Base-by-base conservation (phyloP, 2,329 filamentous ascomycete species). In the Emergomyces pasteurianus region DNA sequence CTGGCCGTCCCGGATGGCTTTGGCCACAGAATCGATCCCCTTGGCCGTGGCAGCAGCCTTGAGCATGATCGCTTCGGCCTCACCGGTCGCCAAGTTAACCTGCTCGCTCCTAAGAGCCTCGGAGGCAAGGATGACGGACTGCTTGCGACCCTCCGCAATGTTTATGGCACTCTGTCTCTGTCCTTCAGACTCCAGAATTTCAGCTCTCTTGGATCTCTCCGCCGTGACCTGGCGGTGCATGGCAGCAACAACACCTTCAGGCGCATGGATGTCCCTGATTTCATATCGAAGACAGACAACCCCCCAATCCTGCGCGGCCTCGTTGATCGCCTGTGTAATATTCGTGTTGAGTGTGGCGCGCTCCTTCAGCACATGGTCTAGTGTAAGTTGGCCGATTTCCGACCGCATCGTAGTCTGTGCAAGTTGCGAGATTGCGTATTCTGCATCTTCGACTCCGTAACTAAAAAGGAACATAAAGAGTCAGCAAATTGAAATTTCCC, bases 201-300 rank as follows among this genome's bases (percentile, higher is more conserved):
- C 94, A 61, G 94, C 94, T 65, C 94, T 88, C 83, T 99, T 99
- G 70, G 89, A 95, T 49, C 94, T 88, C 79, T 99, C 94, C 21
- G 94, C 94, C 0, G 94, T 97, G 58, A 99, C 94, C 74, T 97
- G 92, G 65, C 94, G 85, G 79, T 99, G 94, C 94, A 99, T 99
- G 69, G 94, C 94, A 69, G 92, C 90, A 63, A 97, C 92, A 14
- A 99, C 94, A 57, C 88, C 88, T 38, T 87, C 89, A 1, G 94
- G 94, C 0, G 94, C 94, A 77, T 99, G 94, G 70, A 99, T 99
- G 75, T 99, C 94, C 67, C 94, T 84, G 73, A 99, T 99, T 77
- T 99, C 94, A 79, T 99, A 99, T 62, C 94, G 88, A 63, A 99
- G 82, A 72, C 94, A 99, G 40, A 90, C 90, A 23, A 99, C 90